phyloP scores from a whole-genome alignment of 164 flowering plant species.

The Aristolochia fimbriata region DNA sequence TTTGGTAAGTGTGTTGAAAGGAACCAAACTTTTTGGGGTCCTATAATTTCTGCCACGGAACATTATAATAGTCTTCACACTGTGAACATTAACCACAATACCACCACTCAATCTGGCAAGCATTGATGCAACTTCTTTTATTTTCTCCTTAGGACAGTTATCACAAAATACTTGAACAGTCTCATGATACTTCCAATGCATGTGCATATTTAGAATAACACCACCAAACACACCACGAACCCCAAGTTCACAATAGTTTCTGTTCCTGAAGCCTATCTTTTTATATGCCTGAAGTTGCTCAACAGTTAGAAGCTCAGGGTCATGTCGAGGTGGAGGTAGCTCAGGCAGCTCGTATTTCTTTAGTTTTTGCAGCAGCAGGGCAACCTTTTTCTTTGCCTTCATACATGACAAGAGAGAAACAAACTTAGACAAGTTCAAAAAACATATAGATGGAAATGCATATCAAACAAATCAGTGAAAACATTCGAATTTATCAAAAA shows the following conservation, averaged over 20 bases:
- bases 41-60: slow-evolving; percentile 97
- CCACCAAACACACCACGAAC: slow-evolving; percentile 99
- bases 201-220: slow-evolving; percentile 98
- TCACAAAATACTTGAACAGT: slow-evolving; percentile 99
- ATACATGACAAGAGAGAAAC: slow-evolving; percentile 4
- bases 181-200: slow-evolving; percentile 99
- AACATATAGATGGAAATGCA: background rate
- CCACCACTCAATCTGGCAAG: slow-evolving; percentile 95
- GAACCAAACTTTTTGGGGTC: slow-evolving; percentile 90
- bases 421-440: slow-evolving; percentile 1
- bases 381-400: slow-evolving; percentile 97
- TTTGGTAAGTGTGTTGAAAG: slow-evolving; percentile 92
- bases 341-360: slow-evolving; percentile 97
- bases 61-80: slow-evolving; percentile 96
- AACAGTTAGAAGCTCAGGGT: slow-evolving; percentile 88
- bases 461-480: background rate
- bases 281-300: slow-evolving; percentile 94
- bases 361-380: slow-evolving; percentile 85
- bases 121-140: slow-evolving; percentile 96
- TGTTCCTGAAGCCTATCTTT: slow-evolving; percentile 88
- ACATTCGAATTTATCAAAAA: background rate
- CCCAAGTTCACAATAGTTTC: slow-evolving; percentile 92
- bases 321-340: slow-evolving; percentile 78
- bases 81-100: slow-evolving; percentile 83
- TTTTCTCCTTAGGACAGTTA: slow-evolving; percentile 93